phyloP scores from a whole-genome alignment of 306 rosid genomes.

The Prunus armeniaca region DNA sequence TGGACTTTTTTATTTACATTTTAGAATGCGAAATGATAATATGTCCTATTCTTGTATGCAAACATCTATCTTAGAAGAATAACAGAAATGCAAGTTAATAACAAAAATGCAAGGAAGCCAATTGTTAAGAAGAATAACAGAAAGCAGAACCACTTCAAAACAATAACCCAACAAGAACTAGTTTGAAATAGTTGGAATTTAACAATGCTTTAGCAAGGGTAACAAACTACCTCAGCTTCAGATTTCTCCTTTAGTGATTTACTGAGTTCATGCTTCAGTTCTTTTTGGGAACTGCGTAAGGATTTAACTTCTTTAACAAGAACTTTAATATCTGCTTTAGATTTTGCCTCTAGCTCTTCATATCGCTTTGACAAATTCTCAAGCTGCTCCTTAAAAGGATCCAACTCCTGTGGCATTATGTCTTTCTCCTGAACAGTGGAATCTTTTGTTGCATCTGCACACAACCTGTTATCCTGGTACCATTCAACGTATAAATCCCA shows the following conservation, averaged over 20 bases:
- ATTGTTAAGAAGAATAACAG: neutral
- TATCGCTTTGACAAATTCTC: slow-evolving; percentile 61
- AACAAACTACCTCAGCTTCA: slow-evolving; percentile 39
- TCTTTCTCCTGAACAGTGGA: slow-evolving; percentile 44
- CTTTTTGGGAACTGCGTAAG: slow-evolving; percentile 67
- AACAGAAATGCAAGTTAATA: neutral
- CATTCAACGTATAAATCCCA: slow-evolving; percentile 17
- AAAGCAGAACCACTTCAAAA: neutral
- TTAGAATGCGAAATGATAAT: neutral
- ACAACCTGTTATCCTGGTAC: slow-evolving; percentile 53
- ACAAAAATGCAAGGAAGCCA: neutral
- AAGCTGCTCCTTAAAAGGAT: slow-evolving; percentile 65
- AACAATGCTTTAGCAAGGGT: neutral
- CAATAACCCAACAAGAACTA: neutral
- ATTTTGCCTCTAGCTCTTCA: slow-evolving; percentile 82
- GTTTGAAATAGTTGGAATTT: neutral
- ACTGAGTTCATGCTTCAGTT: slow-evolving; percentile 66
- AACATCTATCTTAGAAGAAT: neutral
- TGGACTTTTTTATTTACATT: neutral
- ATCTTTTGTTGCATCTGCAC: slow-evolving; percentile 36
- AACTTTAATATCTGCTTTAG: slow-evolving; percentile 85
- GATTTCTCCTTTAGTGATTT: slow-evolving; percentile 49
- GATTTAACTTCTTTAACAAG: slow-evolving; percentile 95
- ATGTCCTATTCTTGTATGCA: neutral
- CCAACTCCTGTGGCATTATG: slow-evolving; percentile 45